Conservation (phyloP, 73 alveolate species). For the Tetrahymena thermophila region DNA sequence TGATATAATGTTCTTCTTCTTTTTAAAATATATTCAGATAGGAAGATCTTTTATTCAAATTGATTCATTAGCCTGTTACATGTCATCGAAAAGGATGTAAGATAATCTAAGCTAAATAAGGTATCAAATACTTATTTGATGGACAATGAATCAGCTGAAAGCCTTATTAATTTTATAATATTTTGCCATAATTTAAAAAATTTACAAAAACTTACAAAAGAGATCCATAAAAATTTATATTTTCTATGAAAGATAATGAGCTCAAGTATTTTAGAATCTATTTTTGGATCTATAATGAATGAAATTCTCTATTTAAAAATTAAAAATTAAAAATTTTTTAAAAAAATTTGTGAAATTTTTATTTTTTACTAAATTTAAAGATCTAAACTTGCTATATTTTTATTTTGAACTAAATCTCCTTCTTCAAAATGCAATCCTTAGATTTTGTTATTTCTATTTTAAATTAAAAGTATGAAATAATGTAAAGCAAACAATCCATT, state of each 20-base stretch:
- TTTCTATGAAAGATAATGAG: background rate
- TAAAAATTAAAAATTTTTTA: too few relatives aligned
- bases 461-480: too few relatives aligned
- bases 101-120: background rate
- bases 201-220: background rate
- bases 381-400: background rate
- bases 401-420: background rate
- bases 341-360: too few relatives aligned
- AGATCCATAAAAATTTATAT: background rate
- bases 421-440: background rate
- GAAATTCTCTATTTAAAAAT: background rate
- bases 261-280: background rate
- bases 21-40: background rate
- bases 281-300: background rate
- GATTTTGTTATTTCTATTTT: background rate
- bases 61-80: background rate
- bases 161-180: background rate
- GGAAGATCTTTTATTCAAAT: background rate
- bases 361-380: background rate
- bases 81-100: background rate
- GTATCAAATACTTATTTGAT: background rate
- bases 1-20: background rate
- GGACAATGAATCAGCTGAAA: background rate
- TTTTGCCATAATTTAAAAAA: background rate
- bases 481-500: background rate